phyloP scores from a whole-genome alignment of 208 protist species.

The Acanthamoeba healyi region DNA sequence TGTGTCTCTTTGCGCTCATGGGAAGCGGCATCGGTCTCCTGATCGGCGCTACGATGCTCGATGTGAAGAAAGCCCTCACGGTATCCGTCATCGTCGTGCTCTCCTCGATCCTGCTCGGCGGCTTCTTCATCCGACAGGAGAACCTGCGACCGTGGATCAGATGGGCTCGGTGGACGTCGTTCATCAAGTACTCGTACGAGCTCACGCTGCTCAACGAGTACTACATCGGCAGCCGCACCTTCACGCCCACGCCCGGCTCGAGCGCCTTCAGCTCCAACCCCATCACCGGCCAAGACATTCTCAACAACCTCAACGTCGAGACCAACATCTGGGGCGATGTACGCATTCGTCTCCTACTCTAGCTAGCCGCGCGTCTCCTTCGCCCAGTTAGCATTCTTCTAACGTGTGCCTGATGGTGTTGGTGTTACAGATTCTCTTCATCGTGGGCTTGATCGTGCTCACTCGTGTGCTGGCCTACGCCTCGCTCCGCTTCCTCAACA shows the following conservation, averaged over 20 bases:
- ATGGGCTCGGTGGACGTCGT: constrained; percentile 69
- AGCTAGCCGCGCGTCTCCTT: no score
- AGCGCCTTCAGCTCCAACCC: not conserved
- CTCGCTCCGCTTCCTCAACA: constrained; percentile 36
- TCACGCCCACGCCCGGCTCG: not conserved
- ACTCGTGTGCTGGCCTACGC: not conserved
- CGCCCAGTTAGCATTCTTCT: no score
- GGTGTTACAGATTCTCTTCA: not conserved
- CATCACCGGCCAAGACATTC: constrained; percentile 20
- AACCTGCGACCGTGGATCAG: constrained; percentile 49
- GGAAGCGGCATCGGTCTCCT: constrained; percentile 74
- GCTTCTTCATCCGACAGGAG: constrained; percentile 65
- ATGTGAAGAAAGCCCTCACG: constrained; percentile 53
- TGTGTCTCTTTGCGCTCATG: constrained; percentile 25
- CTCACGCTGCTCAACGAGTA: not conserved
- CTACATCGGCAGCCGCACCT: not conserved
- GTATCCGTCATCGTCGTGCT: constrained; percentile 23
- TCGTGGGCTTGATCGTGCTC: constrained; percentile 8
- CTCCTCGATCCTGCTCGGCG: constrained; percentile 50
- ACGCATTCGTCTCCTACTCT: no score
- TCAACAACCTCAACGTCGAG: not conserved
- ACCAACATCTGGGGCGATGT: constrained; percentile 34
- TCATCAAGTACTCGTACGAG: constrained; percentile 73
- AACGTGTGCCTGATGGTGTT: no score
- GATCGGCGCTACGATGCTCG: constrained; percentile 27